Evolutionary conservation across 768 basidiomycete genomes (phyloP).

Genomic region (Rhizopogon vesiculosus): DNA sequence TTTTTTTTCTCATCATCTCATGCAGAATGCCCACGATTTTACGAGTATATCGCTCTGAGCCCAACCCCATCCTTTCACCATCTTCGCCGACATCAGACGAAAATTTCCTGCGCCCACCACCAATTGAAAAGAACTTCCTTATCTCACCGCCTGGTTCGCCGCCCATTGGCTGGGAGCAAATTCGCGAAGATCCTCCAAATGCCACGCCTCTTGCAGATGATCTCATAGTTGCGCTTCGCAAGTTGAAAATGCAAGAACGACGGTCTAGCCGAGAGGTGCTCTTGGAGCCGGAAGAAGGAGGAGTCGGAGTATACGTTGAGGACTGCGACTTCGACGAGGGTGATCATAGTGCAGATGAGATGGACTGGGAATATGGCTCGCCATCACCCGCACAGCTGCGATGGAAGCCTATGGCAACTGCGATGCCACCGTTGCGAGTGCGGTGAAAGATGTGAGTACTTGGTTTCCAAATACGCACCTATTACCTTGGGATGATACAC

Average conservation of each 20-base stretch:
- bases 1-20: slow-evolving; percentile 5
- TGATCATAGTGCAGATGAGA: slow-evolving; percentile 20
- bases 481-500: slow-evolving; percentile 50
- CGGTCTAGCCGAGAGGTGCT: slow-evolving; percentile 46
- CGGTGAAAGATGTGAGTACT: slow-evolving; percentile 21
- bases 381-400: slow-evolving; percentile 41
- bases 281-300: slow-evolving; percentile 65
- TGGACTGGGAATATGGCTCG: slow-evolving; percentile 59
- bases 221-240: slow-evolving; percentile 72
- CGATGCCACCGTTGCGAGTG: slow-evolving; percentile 46
- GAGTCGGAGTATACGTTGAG: slow-evolving; percentile 77
- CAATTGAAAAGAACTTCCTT: slow-evolving; percentile 87
- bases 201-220: slow-evolving; percentile 79
- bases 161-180: slow-evolving; percentile 93
- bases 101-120: slow-evolving; percentile 62
- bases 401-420: slow-evolving; percentile 50
- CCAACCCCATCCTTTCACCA: slow-evolving; percentile 51
- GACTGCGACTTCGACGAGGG: slow-evolving; percentile 48
- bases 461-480: slow-evolving; percentile 5
- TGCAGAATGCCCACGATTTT: slow-evolving; percentile 45
- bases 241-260: slow-evolving; percentile 54
- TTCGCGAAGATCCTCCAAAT: slow-evolving; percentile 90
- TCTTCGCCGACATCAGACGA: slow-evolving; percentile 23
- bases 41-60: slow-evolving; percentile 71
- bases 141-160: slow-evolving; percentile 98